Evolutionary conservation across 129 eudicot species (phyloP).

Genomic region (Saussurea involucrata): DNA sequence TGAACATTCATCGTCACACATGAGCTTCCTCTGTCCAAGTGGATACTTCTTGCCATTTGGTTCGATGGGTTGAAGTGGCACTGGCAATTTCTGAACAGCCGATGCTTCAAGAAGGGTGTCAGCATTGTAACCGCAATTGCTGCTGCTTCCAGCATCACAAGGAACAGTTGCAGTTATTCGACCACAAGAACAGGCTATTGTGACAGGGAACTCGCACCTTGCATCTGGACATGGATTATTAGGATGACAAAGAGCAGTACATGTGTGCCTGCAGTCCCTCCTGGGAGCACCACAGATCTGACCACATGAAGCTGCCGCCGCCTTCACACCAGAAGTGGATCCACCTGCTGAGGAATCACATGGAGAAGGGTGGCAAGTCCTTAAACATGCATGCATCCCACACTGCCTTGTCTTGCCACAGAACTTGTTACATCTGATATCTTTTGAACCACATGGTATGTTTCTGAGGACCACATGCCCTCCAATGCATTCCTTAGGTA

Average conservation of each 20-base stretch:
- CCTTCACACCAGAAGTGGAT: constrained; percentile 38
- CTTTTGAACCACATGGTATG: constrained; percentile 93
- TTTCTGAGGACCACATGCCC: constrained; percentile 89
- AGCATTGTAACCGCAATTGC: constrained; percentile 43
- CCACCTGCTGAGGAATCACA: constrained; percentile 61
- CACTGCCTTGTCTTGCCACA: constrained; percentile 96
- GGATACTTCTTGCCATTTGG: constrained; percentile 65
- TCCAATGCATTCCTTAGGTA: constrained; percentile 89
- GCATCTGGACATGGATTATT: constrained; percentile 66
- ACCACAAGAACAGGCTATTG: constrained; percentile 82
- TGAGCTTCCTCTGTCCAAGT: constrained; percentile 88
- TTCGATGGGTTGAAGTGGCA: constrained; percentile 68
- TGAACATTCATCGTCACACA: constrained; percentile 86
- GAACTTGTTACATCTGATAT: constrained; percentile 78
- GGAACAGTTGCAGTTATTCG: constrained; percentile 73
- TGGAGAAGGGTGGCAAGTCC: constrained; percentile 78
- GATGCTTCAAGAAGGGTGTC: constrained; percentile 80
- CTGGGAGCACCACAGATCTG: constrained; percentile 95
- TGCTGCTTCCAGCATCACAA: constrained; percentile 76
- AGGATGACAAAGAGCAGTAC: constrained; percentile 81
- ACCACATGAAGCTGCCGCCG: constrained; percentile 87
- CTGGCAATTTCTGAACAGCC: constrained; percentile 67
- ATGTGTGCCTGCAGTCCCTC: constrained; percentile 94
- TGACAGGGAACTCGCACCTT: constrained; percentile 84
- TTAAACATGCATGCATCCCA: constrained; percentile 94